These are phyloP conservation scores for Taxillus chinensis DNA, from an alignment of 164 flowering plant genomes.

Conservation along the genomic window DNA sequence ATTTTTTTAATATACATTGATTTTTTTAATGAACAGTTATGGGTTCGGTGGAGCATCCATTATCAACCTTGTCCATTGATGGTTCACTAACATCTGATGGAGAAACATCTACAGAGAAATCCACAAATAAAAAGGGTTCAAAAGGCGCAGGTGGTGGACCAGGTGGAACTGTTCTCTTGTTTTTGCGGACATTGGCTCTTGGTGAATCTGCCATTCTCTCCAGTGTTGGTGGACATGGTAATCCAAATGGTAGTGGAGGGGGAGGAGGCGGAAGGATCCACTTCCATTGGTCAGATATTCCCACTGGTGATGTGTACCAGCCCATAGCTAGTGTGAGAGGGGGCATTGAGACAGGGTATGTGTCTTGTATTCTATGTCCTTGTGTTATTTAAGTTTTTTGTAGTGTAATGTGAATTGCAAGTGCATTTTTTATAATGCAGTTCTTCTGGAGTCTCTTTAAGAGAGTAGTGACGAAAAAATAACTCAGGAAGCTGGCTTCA, in stretches of 20 bases:
- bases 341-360: conserved; percentile 47
- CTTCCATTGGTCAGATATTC: conserved; percentile 84
- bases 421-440: no score
- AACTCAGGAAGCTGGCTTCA: no score
- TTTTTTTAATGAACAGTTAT: conserved; percentile 40
- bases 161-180: conserved; percentile 89
- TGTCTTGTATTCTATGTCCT: conserved; percentile 1
- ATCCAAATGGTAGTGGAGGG: conserved; percentile 70
- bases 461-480: no score
- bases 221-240: conserved; percentile 73
- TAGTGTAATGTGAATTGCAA: no score
- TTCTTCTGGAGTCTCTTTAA: no score
- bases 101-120: conserved; percentile 43
- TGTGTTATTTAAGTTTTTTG: neutral
- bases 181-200: conserved; percentile 45
- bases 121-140: conserved; percentile 14
- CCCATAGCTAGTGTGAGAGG: conserved; percentile 64
- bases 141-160: conserved; percentile 87
- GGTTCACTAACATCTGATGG: conserved; percentile 88
- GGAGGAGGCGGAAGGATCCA: conserved; percentile 96
- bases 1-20: neutral
- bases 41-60: conserved; percentile 88
- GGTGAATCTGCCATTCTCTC: conserved; percentile 51
- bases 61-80: conserved; percentile 49
- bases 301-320: conserved; percentile 65